Evolutionary conservation across 139 green algal genomes (phyloP), one percentile per base, ranked within the genome.

Genomic region (Trebouxia sp.): DNA sequence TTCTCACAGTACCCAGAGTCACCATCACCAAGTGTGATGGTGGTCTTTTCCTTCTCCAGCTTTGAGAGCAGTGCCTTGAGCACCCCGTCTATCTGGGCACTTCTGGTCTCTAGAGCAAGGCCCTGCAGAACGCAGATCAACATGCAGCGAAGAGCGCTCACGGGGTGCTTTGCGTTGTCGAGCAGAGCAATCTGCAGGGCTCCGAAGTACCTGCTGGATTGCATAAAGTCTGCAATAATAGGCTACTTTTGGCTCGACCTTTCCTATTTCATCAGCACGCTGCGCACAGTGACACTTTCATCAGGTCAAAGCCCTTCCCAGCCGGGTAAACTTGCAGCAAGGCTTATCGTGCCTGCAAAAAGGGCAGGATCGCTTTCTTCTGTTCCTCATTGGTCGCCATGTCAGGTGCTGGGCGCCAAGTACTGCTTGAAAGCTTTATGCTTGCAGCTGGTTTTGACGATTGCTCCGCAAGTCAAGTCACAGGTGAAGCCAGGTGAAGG

Each of bases 291-390:
- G 11, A 28, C 26, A 30, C 4, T 17, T 9, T 11, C 3, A 24
- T 38, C 24, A 47, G 17, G n/a, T n/a, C n/a, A n/a, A n/a, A n/a
- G n/a, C n/a, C n/a, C n/a, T n/a, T n/a, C n/a, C n/a, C n/a, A n/a
- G n/a, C n/a, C n/a, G n/a, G 9, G 32, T 22, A 26, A 69, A 76
- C 26, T 50, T 35, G 65, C 5, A 62, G 74, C 48, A 37, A 58
- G n/a, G 39, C 28, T 22, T 0, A 45, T 17, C 62, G 24, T 22
- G 89, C 92, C 87, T 95, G 89, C 75, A 95, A 77, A 32, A 90
- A 92, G 0, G 92, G 89, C 70, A 96, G 53, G 0, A 97, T 74
- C 24, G 80, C 32, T 51, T 93, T 94, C 80, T 94, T 95, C 82
- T 97, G 93, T 42, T 94, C 88, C 39, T 94, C 89, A 8, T 89